Base-by-base conservation (phyloP, 495 filamentous ascomycete species). In the Clavariopsis aquatica region DNA sequence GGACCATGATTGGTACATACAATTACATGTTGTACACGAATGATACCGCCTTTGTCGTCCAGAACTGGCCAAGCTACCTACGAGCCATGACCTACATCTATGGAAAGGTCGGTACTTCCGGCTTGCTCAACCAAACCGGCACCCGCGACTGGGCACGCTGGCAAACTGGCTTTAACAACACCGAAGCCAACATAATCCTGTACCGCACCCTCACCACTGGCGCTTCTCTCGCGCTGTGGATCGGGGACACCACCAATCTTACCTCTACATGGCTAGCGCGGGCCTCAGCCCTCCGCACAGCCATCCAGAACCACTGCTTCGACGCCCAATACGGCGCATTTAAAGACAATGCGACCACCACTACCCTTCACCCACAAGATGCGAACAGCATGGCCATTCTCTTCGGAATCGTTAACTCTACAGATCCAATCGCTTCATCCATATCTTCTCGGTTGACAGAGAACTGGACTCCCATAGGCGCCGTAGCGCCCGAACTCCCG, bases 1-100 rank as follows among this genome's bases (percentile, higher is more conserved):
- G 81, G 79, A 79, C 80, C 4, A 81, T 87, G 77, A 81, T 86
- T 43, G 84, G 85, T 20, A 85, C 82, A 12, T 85, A 84, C 68
- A 85, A 86, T 56, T 87, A 87, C 63, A 72, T 83, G 49, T 76
- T 87, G 12, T 85, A 78, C 65, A 85, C 83, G 6, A 79, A 82
- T 43, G 82, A 87, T 57, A 78, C 77, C 13, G 70, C 73, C 17
- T 87, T 84, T 62, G 69, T 85, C 9, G 55, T 55, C 26, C 38
- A 73, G 23, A 83, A 81, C 57, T 86, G 82, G 82, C 58, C 73
- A 2, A 75, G 74, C 19, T 87, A 85, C 68, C 68, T 77, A 28
- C 68, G 67, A 31, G 84, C 82, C 15, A 85, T 87, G 82, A 65
- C 71, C 29, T 86, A 80, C 55, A 78, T 86, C 66, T 77, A 78